phyloP scores from a whole-genome alignment of 441 rosid genomes.

The Erysimum cheiri region DNA sequence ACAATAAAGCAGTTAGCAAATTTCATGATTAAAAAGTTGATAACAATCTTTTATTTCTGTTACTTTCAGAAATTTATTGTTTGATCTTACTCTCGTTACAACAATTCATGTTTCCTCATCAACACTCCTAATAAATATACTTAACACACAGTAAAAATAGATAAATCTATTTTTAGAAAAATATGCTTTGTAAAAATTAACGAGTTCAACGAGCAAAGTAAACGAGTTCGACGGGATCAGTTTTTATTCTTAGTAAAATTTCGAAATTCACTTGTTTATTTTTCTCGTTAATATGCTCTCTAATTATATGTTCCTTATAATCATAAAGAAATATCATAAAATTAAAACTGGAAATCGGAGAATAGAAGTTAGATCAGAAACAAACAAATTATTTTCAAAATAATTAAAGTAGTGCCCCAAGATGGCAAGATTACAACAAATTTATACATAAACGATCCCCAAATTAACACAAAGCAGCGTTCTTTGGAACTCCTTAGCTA shows the following conservation, averaged over 20 bases:
- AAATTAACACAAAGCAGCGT: constrained; percentile 25
- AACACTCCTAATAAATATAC: constrained; percentile 12
- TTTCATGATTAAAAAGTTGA: constrained; percentile 17
- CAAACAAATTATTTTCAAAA: not conserved
- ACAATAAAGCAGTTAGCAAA: constrained; percentile 18
- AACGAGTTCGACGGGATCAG: constrained; percentile 1
- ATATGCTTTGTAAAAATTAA: not conserved
- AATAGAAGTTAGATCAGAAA: not conserved
- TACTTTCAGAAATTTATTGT: not conserved
- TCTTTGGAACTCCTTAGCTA: constrained; percentile 16
- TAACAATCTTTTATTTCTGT: not conserved
- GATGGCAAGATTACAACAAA: constrained; percentile 24
- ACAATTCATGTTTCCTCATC: not conserved
- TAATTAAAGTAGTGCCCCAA: not conserved
- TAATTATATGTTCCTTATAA: no score
- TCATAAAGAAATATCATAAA: no score
- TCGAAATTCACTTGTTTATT: no score
- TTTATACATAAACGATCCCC: not conserved
- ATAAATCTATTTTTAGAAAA: not conserved
- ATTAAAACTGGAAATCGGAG: not conserved
- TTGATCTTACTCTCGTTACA: not conserved
- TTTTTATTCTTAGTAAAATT: constrained; percentile 10
- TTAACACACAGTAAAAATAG: constrained; percentile 7
- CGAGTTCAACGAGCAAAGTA: constrained; percentile 14
- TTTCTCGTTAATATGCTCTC: no score